Evolutionary conservation across 75 land plant species (phyloP).

Genomic region (Pseudotsuga menziesii): DNA sequence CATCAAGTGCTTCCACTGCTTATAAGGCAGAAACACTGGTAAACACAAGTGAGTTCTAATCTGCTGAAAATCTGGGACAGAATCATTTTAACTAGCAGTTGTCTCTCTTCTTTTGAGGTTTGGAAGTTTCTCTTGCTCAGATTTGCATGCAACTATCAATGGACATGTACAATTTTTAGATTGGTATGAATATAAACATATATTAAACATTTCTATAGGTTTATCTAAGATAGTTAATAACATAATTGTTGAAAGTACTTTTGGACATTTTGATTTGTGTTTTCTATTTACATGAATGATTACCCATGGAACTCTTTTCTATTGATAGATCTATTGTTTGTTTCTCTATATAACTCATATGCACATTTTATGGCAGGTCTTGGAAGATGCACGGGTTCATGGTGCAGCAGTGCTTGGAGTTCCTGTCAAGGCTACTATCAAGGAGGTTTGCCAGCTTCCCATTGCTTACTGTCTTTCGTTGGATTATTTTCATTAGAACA

Average conservation of each 20-base stretch:
- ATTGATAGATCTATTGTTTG: neutral
- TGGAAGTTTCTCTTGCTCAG: neutral
- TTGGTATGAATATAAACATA: neutral
- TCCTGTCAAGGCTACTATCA: conserved; percentile 98
- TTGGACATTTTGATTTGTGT: neutral
- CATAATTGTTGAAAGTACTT: neutral
- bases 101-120: too few relatives aligned
- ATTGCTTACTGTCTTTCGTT: neutral
- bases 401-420: conserved; percentile 99
- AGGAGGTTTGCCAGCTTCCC: conserved; percentile 58
- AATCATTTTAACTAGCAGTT: neutral
- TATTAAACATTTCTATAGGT: neutral
- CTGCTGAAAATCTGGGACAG: neutral
- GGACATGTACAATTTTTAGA: neutral
- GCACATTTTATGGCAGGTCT: conserved; percentile 44
- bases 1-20: neutral
- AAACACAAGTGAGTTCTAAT: neutral
- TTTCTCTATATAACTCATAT: neutral
- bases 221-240: neutral
- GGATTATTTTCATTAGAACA: too few relatives aligned
- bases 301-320: neutral
- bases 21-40: neutral
- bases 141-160: neutral
- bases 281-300: neutral
- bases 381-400: conserved; percentile 74